These are phyloP conservation scores for Candida bentonensis DNA, from an alignment of 805 yeast species.

Conservation along the genomic window DNA sequence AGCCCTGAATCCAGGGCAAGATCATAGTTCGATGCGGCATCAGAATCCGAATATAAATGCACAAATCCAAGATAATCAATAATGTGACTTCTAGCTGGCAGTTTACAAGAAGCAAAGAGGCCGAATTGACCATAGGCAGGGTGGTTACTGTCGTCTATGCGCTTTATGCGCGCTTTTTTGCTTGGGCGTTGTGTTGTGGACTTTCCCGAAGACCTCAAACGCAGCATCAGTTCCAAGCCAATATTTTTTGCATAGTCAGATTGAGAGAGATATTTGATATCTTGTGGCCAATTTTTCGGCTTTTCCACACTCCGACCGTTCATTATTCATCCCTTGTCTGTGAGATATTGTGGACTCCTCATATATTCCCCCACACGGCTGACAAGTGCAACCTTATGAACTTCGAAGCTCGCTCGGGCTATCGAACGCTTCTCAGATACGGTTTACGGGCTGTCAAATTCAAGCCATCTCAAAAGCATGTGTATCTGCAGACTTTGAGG, in stretches of 20 bases:
- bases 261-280: neutral
- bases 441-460: neutral
- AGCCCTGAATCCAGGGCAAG: slow-evolving; percentile 7
- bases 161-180: slow-evolving; percentile 8
- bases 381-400: too few species aligned
- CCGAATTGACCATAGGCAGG: slow-evolving; percentile 14
- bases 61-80: slow-evolving; percentile 14
- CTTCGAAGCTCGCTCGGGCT: too few species aligned
- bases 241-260: neutral
- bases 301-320: too few species aligned
- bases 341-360: too few species aligned
- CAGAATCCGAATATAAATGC: slow-evolving; percentile 8
- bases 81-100: slow-evolving; percentile 8
- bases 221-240: neutral
- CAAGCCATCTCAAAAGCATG: neutral
- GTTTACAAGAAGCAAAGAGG: slow-evolving; percentile 10
- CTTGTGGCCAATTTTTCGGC: neutral
- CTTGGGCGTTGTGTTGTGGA: slow-evolving; percentile 1
- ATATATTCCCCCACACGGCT: too few species aligned
- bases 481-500: neutral
- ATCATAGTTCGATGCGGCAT: slow-evolving; percentile 12
- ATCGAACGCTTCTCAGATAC: neutral
- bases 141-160: slow-evolving; percentile 9
- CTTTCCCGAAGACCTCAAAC: neutral
- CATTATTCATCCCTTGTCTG: too few species aligned